Evolutionary conservation across 179 eudicot genomes (phyloP), one percentile per base, ranked within the genome.

Genomic region (Beta lomatogona): DNA sequence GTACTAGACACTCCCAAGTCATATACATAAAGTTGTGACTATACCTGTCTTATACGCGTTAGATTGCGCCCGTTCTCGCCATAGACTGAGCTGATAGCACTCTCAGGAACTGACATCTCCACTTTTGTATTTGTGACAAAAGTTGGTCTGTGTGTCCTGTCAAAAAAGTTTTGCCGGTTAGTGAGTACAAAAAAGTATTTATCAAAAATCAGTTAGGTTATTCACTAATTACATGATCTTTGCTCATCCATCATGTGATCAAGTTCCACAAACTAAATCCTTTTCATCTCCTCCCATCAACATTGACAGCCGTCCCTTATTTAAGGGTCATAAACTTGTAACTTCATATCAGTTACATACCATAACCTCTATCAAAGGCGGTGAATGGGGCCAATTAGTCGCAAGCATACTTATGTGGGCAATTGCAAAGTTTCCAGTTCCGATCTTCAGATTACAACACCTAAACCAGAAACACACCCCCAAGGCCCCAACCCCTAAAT

Each of bases 31-130:
- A 45, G 45, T 16, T 59, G 18, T 18, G 28, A 69, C 19, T 36
- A 58, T 89, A 93, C 98, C 97, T 93, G 91, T 89, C 90, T 87
- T 65, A 95, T 82, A 75, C 93, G 93, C 83, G 85, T 78, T 81
- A 95, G 86, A 87, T 92, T 93, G 84, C 86, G 86, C 57, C 92
- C 93, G 83, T 92, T 91, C 82, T 92, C 94, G 18, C 97, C 95
- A 79, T 88, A 89, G 44, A 95, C 87, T 50, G 89, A 88, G 84
- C 85, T 85, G 68, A 95, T 76, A 25, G 87, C 82, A 71, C 82
- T 77, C 63, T 92, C 92, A 60, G 98, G 92, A 78, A 95, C 90
- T 77, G 82, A 65, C 65, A 93, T 88, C 82, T 95, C 97, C 86
- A 93, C 88, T 4, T 91, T 89, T 65, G 97, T 91, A 82, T 91